phyloP scores from a whole-genome alignment of 164 flowering plant genomes.

The Litsea cubeba region DNA sequence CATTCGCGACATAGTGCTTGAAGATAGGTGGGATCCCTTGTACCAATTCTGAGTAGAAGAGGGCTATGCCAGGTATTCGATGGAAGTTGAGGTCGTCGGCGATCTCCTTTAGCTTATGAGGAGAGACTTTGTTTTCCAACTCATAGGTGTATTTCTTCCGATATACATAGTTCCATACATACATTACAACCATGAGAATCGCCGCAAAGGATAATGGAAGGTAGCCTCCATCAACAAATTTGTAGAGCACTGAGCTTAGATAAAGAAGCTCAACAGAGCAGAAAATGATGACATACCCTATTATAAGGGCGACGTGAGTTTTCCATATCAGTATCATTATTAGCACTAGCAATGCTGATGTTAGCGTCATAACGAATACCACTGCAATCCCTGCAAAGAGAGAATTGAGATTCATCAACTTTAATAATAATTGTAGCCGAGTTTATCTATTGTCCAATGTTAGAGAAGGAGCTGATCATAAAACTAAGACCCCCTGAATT shows the following conservation, averaged over 20 bases:
- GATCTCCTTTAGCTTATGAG: constrained; percentile 28
- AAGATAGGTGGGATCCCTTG: constrained; percentile 82
- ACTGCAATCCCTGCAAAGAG: constrained; percentile 56
- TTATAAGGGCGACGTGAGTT: constrained; percentile 39
- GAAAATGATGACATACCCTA: constrained; percentile 37
- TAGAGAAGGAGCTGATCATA: too few relatives aligned
- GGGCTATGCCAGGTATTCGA: constrained; percentile 52
- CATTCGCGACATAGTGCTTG: constrained; percentile 51
- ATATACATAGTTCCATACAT: constrained; percentile 27
- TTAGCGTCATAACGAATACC: constrained; percentile 40
- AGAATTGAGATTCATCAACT: constrained; percentile 34
- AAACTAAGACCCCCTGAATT: too few relatives aligned
- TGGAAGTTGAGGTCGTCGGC: constrained; percentile 16
- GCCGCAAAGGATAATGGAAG: constrained; percentile 54
- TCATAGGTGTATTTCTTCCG: constrained; percentile 59
- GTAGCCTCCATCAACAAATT: constrained; percentile 72
- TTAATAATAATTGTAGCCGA: neutral
- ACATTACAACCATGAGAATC: constrained; percentile 48
- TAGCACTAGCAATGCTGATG: constrained; percentile 52
- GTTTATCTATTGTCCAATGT: too few relatives aligned
- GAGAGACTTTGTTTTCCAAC: constrained; percentile 54
- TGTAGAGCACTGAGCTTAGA: constrained; percentile 70
- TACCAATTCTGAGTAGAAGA: constrained; percentile 74
- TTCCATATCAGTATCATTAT: constrained; percentile 89
- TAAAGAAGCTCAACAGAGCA: constrained; percentile 39